Base-by-base conservation (phyloP, 2,329 filamentous ascomycete genomes). In the Penicillium italicum region DNA sequence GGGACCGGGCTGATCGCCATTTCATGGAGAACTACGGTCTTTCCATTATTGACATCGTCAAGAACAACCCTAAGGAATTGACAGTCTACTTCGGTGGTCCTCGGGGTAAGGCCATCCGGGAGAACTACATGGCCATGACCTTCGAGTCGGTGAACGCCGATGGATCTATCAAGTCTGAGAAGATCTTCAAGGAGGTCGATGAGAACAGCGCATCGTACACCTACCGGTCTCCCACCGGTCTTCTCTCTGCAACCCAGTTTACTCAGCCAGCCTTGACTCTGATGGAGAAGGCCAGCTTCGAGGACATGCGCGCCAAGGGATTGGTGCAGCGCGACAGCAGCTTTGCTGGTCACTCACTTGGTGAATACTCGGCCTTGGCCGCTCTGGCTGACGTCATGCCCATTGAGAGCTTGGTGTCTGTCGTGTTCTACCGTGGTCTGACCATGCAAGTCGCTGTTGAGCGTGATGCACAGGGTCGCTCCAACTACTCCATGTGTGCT, bases 61-160 rank as follows among this genome's bases (percentile, higher is more conserved):
- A 91, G 82, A 99, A 97, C 81, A 99, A 99, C 78, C 94, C 94
- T 62, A 97, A 97, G 82, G 94, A 97, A 78, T 86, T 99, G 53
- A 99, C 95, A 5, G 90, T 99, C 62, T 90, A 99, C 80, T 99
- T 99, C 71, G 94, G 95, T 79, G 94, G 94, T 46, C 91, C 94
- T 59, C 89, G 91, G 56, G 94, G 94, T 71, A 99, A 97, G 79
- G 91, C 91, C 49, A 99, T 99, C 66, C 91, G 94, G 61, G 89
- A 96, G 72, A 99, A 99, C 78, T 99, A 99, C 81, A 97, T 97
- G 89, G 87, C 93, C 57, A 99, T 99, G 94, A 97, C 93, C 45
- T 99, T 97, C 76, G 94, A 99, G 80, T 95, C 93, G n/a, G 91
- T 99, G 50, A 89, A 88, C 56, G 80, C 90, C 2, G 94, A 99